These are phyloP conservation scores for Elsinoe fawcettii DNA, from an alignment of 2,329 filamentous ascomycete genomes.

Conservation along the genomic window DNA sequence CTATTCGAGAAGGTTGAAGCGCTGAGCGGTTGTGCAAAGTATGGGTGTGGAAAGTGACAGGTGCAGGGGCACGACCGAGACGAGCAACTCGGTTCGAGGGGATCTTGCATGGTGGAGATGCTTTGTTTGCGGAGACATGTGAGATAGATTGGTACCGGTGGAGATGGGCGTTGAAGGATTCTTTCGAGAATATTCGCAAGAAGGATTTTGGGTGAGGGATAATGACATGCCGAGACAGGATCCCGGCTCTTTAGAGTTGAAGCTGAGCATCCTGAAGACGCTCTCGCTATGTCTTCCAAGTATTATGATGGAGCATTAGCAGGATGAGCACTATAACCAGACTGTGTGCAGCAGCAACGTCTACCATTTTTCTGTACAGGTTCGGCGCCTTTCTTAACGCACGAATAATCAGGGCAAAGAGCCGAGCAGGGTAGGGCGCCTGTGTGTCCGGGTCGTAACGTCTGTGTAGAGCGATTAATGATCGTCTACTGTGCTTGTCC, in stretches of 20 bases:
- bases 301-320: too few species aligned
- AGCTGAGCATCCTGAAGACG: too few species aligned
- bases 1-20: conserved; percentile 1
- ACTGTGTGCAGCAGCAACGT: too few species aligned
- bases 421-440: too few species aligned
- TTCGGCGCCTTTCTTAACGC: too few species aligned
- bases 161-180: conserved; percentile 10
- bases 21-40: neutral
- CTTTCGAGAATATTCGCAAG: conserved; percentile 1
- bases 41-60: conserved; percentile 1
- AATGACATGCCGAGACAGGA: neutral
- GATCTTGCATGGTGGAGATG: neutral
- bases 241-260: neutral
- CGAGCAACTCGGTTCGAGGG: neutral
- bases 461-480: neutral
- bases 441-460: neutral
- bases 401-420: too few species aligned
- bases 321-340: too few species aligned
- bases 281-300: too few species aligned
- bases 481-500: neutral
- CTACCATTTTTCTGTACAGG: too few species aligned
- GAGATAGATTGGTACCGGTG: conserved; percentile 8
- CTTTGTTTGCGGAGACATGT: conserved; percentile 2
- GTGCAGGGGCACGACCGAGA: neutral
- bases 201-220: neutral